phyloP scores from a whole-genome alignment of 2,329 filamentous ascomycete species.

The Bipolaris oryzae region DNA sequence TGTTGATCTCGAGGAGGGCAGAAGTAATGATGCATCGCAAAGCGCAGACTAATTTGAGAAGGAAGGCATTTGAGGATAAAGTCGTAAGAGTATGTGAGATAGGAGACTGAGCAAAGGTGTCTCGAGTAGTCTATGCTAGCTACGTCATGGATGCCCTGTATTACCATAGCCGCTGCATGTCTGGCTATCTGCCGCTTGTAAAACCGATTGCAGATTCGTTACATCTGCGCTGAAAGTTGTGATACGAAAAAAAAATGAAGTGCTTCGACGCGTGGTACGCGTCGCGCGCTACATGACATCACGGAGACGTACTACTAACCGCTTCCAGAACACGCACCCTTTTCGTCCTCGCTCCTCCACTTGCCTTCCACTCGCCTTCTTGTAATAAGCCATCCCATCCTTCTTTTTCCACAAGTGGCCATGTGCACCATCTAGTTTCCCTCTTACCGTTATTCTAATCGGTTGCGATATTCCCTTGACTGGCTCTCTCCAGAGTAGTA shows the following conservation, averaged over 20 bases:
- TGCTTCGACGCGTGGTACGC: background rate
- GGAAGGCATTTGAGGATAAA: no score
- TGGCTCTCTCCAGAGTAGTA: slow-evolving; percentile 10
- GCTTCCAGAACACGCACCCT: background rate
- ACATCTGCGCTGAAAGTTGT: background rate
- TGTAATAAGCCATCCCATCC: background rate
- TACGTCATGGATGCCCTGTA: background rate
- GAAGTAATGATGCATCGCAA: background rate
- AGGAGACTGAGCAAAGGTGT: no score
- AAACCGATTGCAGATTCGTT: background rate
- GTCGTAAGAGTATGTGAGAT: no score
- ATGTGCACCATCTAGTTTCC: no score
- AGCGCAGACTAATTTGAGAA: background rate
- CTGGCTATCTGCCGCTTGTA: background rate
- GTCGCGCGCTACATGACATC: background rate
- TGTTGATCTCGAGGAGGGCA: background rate
- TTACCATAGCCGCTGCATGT: background rate
- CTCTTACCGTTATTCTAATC: background rate
- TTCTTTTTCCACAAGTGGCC: background rate
- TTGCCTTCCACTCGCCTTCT: background rate
- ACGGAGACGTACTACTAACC: background rate
- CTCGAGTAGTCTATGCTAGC: no score
- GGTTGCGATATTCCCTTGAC: slow-evolving; percentile 10
- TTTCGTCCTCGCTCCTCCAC: background rate
- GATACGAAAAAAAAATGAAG: background rate